Conservation (phyloP, 257 asterid genomes). For the Paulownia fortunei region DNA sequence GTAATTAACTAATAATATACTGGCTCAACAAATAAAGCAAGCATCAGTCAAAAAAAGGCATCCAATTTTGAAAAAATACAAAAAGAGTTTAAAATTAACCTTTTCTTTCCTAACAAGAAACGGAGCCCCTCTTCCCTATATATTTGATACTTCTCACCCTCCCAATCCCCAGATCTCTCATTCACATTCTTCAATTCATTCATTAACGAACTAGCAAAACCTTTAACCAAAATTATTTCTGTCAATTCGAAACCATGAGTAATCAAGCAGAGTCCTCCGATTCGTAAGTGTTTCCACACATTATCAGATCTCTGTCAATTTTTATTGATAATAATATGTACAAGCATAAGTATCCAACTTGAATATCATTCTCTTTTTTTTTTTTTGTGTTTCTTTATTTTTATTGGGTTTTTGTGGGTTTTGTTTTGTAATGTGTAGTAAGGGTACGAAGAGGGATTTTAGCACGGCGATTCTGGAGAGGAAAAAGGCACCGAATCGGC, state of each 20-base stretch:
- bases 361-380: not conserved
- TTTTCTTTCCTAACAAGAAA: conserved; percentile 71
- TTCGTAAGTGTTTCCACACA: conserved; percentile 50
- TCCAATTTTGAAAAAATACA: conserved; percentile 3
- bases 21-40: not conserved
- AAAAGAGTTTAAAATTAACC: not conserved
- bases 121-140: conserved; percentile 26
- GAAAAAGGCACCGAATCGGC: conserved; percentile 85
- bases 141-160: conserved; percentile 28
- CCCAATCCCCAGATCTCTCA: conserved; percentile 37
- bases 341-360: not conserved
- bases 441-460: conserved; percentile 82
- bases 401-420: conserved; percentile 29
- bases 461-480: conserved; percentile 89
- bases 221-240: conserved; percentile 7
- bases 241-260: conserved; percentile 42
- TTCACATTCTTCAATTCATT: conserved; percentile 18
- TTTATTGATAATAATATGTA: conserved; percentile 3
- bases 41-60: conserved; percentile 7
- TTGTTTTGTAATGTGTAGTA: conserved; percentile 49
- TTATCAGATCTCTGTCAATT: conserved; percentile 36
- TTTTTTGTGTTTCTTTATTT: too few species aligned
- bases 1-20: not conserved
- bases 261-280: conserved; percentile 72
- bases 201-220: conserved; percentile 24